Evolutionary conservation across 192 early-diverging fungal species (phyloP).

Genomic region (Coemansia sp.): DNA sequence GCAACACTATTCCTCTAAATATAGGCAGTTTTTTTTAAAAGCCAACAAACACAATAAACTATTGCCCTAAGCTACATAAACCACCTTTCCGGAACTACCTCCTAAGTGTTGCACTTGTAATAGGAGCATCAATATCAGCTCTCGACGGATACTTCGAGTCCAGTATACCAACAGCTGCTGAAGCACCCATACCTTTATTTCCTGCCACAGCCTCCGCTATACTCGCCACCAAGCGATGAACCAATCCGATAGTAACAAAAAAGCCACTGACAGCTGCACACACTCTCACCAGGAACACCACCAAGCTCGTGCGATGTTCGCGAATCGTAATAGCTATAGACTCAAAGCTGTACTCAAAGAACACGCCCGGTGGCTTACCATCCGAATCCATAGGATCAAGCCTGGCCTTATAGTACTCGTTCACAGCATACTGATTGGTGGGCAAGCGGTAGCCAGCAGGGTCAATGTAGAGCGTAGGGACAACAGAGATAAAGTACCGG

Average conservation of each 20-base stretch:
- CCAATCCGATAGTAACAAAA: constrained; percentile 66
- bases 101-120: not conserved
- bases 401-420: constrained; percentile 61
- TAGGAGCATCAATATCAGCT: not conserved
- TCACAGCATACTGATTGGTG: constrained; percentile 96
- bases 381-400: constrained; percentile 1
- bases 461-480: constrained; percentile 79
- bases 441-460: constrained; percentile 53
- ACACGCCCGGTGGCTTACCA: constrained; percentile 60
- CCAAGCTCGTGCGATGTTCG: constrained; percentile 61
- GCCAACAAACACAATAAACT: not conserved
- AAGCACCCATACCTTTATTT: not conserved
- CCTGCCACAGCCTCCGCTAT: not conserved
- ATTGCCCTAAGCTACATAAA: too few species aligned
- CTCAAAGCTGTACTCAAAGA: constrained; percentile 92
- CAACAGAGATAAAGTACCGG: constrained; percentile 85
- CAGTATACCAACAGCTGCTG: not conserved
- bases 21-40: too few species aligned
- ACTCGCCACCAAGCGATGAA: constrained; percentile 45
- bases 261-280: constrained; percentile 87
- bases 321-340: constrained; percentile 79
- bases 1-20: too few species aligned
- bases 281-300: constrained; percentile 73
- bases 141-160: not conserved
- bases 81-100: not conserved